phyloP scores from a whole-genome alignment of 768 basidiomycete species.

The Lactarius hengduanensis region DNA sequence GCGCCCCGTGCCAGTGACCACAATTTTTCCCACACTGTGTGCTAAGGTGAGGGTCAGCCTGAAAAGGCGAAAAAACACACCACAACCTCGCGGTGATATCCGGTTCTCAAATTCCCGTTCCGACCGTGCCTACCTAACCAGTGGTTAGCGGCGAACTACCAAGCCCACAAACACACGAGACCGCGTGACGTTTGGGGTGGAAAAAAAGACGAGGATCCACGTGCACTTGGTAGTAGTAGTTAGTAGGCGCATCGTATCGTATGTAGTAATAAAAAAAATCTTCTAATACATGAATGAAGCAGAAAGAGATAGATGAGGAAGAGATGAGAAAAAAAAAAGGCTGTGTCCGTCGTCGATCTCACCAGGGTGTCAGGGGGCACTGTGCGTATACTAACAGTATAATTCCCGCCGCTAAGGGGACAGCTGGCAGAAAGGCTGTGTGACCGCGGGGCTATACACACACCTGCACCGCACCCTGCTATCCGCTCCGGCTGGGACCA shows the following conservation, averaged over 20 bases:
- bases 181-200: background rate
- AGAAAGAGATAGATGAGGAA: background rate
- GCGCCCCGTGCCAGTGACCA: background rate
- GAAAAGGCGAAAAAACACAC: no score
- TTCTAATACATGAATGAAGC: constrained; percentile 5
- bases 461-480: background rate
- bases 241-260: constrained; percentile 3
- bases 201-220: background rate
- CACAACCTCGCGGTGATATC: background rate
- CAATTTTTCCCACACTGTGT: background rate
- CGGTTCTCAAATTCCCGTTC: background rate
- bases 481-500: constrained; percentile 11
- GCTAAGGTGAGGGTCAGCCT: no score
- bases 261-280: background rate
- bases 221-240: background rate
- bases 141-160: background rate
- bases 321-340: background rate
- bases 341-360: background rate
- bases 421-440: background rate
- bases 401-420: no score
- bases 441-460: background rate
- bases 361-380: background rate
- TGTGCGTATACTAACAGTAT: no score
- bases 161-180: background rate
- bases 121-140: background rate